Percentiles rank a stretch among this genome's conserved stretches.
Conservation (phyloP, 345 rosid species). For the Abelmoschus esculentus region DNA sequence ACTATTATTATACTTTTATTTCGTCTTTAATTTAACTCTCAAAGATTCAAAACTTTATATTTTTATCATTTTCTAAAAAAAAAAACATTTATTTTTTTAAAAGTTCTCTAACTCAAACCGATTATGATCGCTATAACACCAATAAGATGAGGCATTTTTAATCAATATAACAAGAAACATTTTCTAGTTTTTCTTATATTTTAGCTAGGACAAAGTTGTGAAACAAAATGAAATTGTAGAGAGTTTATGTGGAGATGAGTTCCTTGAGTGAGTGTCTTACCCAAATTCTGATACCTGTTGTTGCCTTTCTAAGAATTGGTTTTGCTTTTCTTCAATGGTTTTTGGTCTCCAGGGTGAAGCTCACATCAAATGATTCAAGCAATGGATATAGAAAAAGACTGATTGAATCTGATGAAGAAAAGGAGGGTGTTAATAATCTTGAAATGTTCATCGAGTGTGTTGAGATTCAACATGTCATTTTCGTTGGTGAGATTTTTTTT, state of each 20-base stretch:
- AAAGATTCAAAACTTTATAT: no score
- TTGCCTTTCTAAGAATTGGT: conserved; percentile 46
- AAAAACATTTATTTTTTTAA: no score
- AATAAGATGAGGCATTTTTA: no score
- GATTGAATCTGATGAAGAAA: conserved; percentile 45
- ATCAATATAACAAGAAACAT: neutral
- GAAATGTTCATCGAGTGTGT: conserved; percentile 49
- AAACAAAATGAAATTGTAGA: no score
- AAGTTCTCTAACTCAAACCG: no score
- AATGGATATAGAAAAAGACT: conserved; percentile 31
- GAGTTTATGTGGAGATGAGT: no score
- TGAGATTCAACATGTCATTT: conserved; percentile 62
- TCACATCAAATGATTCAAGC: conserved; percentile 26
- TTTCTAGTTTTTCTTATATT: neutral
- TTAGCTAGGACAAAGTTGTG: conserved; percentile 11
- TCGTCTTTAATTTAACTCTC: no score
- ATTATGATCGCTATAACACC: no score
- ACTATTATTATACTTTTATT: no score
- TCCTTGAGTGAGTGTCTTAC: conserved; percentile 13
- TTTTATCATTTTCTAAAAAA: no score
- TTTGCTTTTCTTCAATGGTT: conserved; percentile 66
- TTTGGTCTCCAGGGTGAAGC: conserved; percentile 47
- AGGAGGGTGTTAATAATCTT: conserved; percentile 34
- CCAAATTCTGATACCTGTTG: conserved; percentile 44
- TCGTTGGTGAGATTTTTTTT: conserved; percentile 12